Base-by-base conservation (phyloP, 495 filamentous ascomycete species). In the Clavariopsis aquatica region DNA sequence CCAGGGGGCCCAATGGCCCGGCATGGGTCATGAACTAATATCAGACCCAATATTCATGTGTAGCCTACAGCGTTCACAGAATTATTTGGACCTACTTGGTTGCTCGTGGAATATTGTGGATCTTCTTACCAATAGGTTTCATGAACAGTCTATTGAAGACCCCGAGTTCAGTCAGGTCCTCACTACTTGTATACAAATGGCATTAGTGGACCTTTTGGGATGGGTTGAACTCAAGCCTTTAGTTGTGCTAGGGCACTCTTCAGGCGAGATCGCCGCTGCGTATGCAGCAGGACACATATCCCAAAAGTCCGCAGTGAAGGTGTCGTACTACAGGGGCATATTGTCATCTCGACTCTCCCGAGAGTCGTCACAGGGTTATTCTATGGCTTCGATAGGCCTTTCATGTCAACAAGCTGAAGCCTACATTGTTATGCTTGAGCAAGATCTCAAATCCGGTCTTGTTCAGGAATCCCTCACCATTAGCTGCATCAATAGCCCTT, bases 1-100 rank as follows among this genome's bases (percentile, higher is more conserved):
- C 0, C 77, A 79, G 55, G 77, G 77, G 24, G 77, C 77, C 9
- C 75, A 78, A 36, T 79, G 67, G 59, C 9, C 24, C 13, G 59
- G 24, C 1, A 79, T 79, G 77, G 77, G 76, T 0, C 41, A 41
- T 0, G 60, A 76, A 31, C 20, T 62, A 9, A 27, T 76, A 0
- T 13, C 55, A 31, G 71, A 56, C 41, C 46, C 63, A 17, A 53
- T 59, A 6, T 75, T 74, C 60, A 13, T 24, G 19, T n/a, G 59
- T 5, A 67, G 60, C 12, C 20, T 72, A 7, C 27, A 12, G 15
- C 9, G 43, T 19, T 60, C 27, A 19, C 1, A 57, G 9, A 8
- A 20, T 4, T n/a, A 1, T 20, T 46, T 49, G 17, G 5, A 8
- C 9, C 23, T 1, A 19, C 22, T 73, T 17, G 71, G 71, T 15